A percentile compares a stretch with the other conserved stretches of the same genome.
Evolutionary conservation across 805 yeast genomes (phyloP).

Genomic region (Candida berthetii): DNA sequence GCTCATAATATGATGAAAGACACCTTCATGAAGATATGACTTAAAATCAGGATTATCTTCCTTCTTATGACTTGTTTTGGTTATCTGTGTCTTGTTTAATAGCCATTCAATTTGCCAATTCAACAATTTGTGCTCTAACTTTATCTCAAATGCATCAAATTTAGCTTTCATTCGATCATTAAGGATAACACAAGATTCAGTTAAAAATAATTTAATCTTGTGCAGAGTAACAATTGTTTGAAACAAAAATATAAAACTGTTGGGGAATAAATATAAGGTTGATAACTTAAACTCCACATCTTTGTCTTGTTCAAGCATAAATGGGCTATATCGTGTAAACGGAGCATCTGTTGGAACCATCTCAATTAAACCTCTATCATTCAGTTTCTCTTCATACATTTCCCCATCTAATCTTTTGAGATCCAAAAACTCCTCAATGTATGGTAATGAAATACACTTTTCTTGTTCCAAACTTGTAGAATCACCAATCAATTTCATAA

Average conservation of each 20-base stretch:
- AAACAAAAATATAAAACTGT: too few relatives aligned
- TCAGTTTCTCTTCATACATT: conserved; percentile 35
- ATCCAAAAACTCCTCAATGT: too few relatives aligned
- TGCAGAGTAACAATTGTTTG: conserved; percentile 31
- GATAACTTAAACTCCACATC: too few relatives aligned
- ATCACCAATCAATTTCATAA: conserved; percentile 70
- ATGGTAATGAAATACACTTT: too few relatives aligned
- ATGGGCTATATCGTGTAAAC: conserved; percentile 33
- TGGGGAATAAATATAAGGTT: too few relatives aligned
- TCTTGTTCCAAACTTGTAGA: conserved; percentile 30
- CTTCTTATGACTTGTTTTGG: background rate
- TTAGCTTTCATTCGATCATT: background rate
- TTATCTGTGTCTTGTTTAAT: conserved; percentile 27
- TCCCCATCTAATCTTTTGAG: background rate
- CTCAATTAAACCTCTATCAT: conserved; percentile 39
- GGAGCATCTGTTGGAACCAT: conserved; percentile 25
- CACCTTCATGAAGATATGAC: conserved; percentile 46
- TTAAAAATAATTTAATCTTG: conserved; percentile 14
- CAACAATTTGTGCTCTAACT: conserved; percentile 41
- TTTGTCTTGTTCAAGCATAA: conserved; percentile 24
- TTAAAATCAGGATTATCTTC: too few relatives aligned
- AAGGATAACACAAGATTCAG: conserved; percentile 1
- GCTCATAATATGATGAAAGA: conserved; percentile 75
- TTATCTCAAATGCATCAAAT: conserved; percentile 17
- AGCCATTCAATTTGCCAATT: conserved; percentile 78